Percentiles rank a stretch among this genome's conserved stretches.
phyloP scores from a whole-genome alignment of 2,329 filamentous ascomycete species.

The Aspergillus sojae region DNA sequence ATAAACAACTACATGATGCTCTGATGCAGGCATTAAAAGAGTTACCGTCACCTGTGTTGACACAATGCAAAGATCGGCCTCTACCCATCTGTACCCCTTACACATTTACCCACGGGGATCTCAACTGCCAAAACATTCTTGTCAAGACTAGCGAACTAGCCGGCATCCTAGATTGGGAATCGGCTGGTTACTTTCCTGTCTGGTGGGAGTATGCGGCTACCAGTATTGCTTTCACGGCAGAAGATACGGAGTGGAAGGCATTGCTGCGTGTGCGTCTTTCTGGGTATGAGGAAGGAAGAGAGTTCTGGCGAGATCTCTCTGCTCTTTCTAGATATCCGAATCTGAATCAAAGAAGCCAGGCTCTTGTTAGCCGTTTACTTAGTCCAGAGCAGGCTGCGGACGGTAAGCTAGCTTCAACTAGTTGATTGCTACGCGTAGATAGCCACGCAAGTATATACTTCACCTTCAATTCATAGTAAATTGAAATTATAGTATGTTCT shows the following conservation, averaged over 20 bases:
- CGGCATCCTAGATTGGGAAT: not conserved
- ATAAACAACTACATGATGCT: too few species aligned
- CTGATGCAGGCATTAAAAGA: too few species aligned
- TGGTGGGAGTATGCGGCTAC: not conserved
- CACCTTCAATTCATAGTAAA: too few species aligned
- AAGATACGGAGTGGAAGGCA: not conserved
- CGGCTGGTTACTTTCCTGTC: not conserved
- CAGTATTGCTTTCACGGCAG: not conserved
- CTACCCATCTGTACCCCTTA: too few species aligned
- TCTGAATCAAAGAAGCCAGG: not conserved
- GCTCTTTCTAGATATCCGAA: not conserved
- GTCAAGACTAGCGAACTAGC: not conserved
- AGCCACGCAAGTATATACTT: too few species aligned
- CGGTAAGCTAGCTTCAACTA: too few species aligned
- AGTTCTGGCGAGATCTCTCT: not conserved
- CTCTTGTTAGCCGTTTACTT: too few species aligned
- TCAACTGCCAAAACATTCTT: not conserved
- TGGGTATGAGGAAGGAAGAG: not conserved
- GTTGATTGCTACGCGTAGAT: too few species aligned
- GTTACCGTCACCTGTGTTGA: too few species aligned
- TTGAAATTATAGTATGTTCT: too few species aligned
- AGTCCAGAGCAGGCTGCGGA: too few species aligned
- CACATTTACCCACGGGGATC: not conserved
- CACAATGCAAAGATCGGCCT: too few species aligned
- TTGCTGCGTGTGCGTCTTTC: not conserved